phyloP scores from a whole-genome alignment of 805 yeast species.

The Saccharomycopsis sp. region DNA sequence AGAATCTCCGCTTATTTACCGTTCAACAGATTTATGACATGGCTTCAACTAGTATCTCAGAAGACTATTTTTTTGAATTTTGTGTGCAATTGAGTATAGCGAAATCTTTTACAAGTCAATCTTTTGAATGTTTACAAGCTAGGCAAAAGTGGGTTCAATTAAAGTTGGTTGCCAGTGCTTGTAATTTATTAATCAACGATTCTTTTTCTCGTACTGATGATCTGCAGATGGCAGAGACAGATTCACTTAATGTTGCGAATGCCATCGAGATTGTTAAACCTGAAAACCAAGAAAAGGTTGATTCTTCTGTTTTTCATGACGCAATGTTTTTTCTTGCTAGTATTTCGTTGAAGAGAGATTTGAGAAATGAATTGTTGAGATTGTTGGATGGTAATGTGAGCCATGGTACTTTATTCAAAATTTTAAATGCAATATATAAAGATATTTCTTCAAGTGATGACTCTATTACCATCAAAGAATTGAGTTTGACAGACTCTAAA shows the following conservation, averaged over 20 bases:
- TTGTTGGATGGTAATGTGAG: slow-evolving; percentile 78
- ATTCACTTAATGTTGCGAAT: slow-evolving; percentile 58
- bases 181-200: slow-evolving; percentile 35
- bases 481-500: slow-evolving; percentile 21
- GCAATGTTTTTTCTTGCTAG: slow-evolving; percentile 62
- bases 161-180: slow-evolving; percentile 59
- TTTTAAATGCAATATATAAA: slow-evolving; percentile 52
- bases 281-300: slow-evolving; percentile 32
- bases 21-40: slow-evolving; percentile 55
- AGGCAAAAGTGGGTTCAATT: slow-evolving; percentile 51
- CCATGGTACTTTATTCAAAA: slow-evolving; percentile 73
- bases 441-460: slow-evolving; percentile 29
- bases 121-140: slow-evolving; percentile 41
- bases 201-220: slow-evolving; percentile 28
- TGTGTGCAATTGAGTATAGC: slow-evolving; percentile 52
- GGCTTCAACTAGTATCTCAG: slow-evolving; percentile 48
- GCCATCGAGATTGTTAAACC: slow-evolving; percentile 67
- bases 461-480: slow-evolving; percentile 1
- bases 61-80: slow-evolving; percentile 52
- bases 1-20: slow-evolving; percentile 42
- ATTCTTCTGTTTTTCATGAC: slow-evolving; percentile 34
- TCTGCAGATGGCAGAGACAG: slow-evolving; percentile 60
- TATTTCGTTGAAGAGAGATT: slow-evolving; percentile 52
- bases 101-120: slow-evolving; percentile 56
- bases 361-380: slow-evolving; percentile 69